These are phyloP conservation scores for Leccinum uliginosum DNA, from an alignment of 768 basidiomycete species.

Conservation along the genomic window DNA sequence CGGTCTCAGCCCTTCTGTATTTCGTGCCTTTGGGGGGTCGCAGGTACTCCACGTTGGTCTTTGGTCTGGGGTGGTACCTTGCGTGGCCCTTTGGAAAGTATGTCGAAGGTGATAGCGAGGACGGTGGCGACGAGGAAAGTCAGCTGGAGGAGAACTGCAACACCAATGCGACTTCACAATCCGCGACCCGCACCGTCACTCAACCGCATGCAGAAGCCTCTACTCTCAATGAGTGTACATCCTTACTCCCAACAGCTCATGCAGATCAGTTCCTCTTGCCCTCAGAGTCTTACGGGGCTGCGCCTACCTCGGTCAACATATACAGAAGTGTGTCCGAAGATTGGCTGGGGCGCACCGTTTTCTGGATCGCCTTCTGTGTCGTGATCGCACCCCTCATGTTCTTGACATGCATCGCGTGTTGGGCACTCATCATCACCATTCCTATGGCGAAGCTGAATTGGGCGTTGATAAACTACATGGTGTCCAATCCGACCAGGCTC, in stretches of 20 bases:
- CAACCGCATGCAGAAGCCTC: conserved; percentile 13
- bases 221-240: conserved; percentile 43
- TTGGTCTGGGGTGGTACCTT: conserved; percentile 94
- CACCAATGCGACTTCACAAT: conserved; percentile 29
- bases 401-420: conserved; percentile 83
- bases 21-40: conserved; percentile 76
- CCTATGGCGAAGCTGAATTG: conserved; percentile 98
- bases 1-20: conserved; percentile 63
- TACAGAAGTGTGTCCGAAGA: conserved; percentile 33
- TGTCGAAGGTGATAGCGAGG: conserved; percentile 73
- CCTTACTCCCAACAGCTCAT: conserved; percentile 35
- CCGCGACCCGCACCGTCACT: conserved; percentile 42
- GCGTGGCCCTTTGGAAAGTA: conserved; percentile 99
- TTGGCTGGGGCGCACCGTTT: conserved; percentile 67
- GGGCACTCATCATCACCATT: conserved; percentile 92
- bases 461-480: conserved; percentile 85
- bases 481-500: conserved; percentile 73
- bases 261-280: conserved; percentile 35
- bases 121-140: conserved; percentile 39
- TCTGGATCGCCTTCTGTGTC: conserved; percentile 73
- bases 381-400: conserved; percentile 90
- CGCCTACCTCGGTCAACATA: conserved; percentile 24
- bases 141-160: conserved; percentile 22
- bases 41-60: conserved; percentile 81
- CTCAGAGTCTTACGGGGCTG: conserved; percentile 71